phyloP scores from a whole-genome alignment of 176 grass and related monocot genomes.

The Dactylis glomerata region DNA sequence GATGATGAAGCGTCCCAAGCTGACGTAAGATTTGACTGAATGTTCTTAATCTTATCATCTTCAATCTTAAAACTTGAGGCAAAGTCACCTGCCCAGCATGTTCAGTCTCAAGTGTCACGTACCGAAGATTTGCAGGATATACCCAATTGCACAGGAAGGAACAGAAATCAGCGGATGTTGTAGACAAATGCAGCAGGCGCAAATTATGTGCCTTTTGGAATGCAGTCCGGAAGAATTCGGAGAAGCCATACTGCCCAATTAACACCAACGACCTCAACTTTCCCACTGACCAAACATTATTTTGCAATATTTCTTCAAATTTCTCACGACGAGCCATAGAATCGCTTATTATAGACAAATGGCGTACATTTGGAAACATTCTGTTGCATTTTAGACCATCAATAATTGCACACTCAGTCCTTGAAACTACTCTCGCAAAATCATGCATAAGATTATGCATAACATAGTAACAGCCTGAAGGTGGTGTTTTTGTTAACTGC shows the following conservation, averaged over 20 bases:
- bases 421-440: constrained; percentile 30
- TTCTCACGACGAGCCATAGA: too few relatives aligned
- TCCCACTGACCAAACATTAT: not conserved
- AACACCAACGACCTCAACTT: constrained; percentile 38
- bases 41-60: not conserved
- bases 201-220: not conserved
- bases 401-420: constrained; percentile 5
- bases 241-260: constrained; percentile 12
- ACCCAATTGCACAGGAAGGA: not conserved
- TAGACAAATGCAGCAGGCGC: not conserved
- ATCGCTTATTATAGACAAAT: constrained; percentile 40
- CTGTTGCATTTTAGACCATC: not conserved
- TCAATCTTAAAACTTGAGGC: not conserved
- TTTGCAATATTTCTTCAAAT: not conserved
- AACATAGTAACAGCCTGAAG: not conserved
- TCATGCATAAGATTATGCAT: constrained; percentile 56
- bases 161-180: constrained; percentile 3
- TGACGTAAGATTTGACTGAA: too few relatives aligned
- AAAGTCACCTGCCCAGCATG: not conserved
- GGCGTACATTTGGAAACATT: not conserved
- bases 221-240: not conserved
- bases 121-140: constrained; percentile 10
- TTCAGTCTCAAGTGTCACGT: constrained; percentile 3
- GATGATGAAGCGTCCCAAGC: too few relatives aligned
- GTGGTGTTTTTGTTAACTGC: not conserved